A percentile compares a stretch with the other conserved stretches of the same genome.
phyloP scores from a whole-genome alignment of 352 stramenopile species.

The Saprolegnia diclina region DNA sequence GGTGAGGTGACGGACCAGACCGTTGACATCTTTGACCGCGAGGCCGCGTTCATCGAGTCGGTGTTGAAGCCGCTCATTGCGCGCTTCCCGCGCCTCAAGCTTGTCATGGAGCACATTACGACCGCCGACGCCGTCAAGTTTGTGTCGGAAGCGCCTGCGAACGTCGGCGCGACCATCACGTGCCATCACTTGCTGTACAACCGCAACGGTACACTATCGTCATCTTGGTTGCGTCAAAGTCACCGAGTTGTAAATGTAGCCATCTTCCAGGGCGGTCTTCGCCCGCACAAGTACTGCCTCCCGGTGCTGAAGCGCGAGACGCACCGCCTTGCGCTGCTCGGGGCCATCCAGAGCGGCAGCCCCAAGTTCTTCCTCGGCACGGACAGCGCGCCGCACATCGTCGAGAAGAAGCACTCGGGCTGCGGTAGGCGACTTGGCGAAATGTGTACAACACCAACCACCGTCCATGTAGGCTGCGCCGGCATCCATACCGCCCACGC shows the following conservation, averaged over 20 bases:
- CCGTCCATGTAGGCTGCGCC: slow-evolving; percentile 83
- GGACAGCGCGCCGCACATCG: slow-evolving; percentile 95
- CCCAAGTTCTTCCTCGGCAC: slow-evolving; percentile 98
- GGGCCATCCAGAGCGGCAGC: slow-evolving; percentile 86
- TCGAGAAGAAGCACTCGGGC: slow-evolving; percentile 86
- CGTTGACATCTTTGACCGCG: slow-evolving; percentile 98
- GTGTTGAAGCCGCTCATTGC: slow-evolving; percentile 91
- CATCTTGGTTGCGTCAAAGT: background rate
- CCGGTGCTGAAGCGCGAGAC: slow-evolving; percentile 97
- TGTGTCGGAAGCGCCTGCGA: slow-evolving; percentile 78
- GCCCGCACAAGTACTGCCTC: slow-evolving; percentile 99
- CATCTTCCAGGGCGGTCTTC: slow-evolving; percentile 91
- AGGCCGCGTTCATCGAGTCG: slow-evolving; percentile 94
- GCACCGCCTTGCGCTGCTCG: slow-evolving; percentile 87
- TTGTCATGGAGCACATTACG: slow-evolving; percentile 99
- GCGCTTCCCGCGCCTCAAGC: slow-evolving; percentile 92
- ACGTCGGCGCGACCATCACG: slow-evolving; percentile 97
- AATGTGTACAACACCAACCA: background rate
- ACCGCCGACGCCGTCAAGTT: slow-evolving; percentile 96
- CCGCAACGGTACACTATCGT: slow-evolving; percentile 75
- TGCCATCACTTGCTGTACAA: slow-evolving; percentile 99
- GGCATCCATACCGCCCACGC: slow-evolving; percentile 97
- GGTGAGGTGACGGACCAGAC: slow-evolving; percentile 91
- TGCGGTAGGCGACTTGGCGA: slow-evolving; percentile 33
- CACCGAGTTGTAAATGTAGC: too few relatives aligned